Evolutionary conservation across 2,329 filamentous ascomycete species (phyloP), one percentile per base, ranked within the genome.

Genomic region (Xylaria hypoxylon): DNA sequence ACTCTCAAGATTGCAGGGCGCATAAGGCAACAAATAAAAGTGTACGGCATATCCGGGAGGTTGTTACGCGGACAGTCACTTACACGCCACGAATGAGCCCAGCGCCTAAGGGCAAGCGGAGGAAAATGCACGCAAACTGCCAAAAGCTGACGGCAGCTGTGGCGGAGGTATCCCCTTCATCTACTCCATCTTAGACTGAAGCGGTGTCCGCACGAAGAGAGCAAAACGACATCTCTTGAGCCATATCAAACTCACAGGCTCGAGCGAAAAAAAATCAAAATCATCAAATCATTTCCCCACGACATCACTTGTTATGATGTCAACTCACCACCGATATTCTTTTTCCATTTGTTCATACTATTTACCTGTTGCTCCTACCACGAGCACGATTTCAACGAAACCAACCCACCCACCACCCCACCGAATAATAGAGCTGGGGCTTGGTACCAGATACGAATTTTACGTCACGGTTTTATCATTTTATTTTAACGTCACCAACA

Each of bases 1-100:
- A 88, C 73, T 85, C 87, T 66, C 90, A 91, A 60, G 79, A 82
- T 75, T 83, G 83, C 77, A 83, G 76, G 73, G 81, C 59, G 80
- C 86, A 84, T 69, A 87, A 87, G 76, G 76, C 85, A 17, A 82
- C 87, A 45, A 86, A 85, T 71, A 89, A 89, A 35, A 89, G 85
- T 73, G 84, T 90, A 63, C 87, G 90, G 67, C 86, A 91, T 76
- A 93, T 97, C 65, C 86, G 93, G 61, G 94, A 97, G 79, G 93
- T 97, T 4, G 92, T 97, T 59, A 97, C 94, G n/a, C 87, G 94
- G 72, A 97, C 94, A 17, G 92, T 97, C 66, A 97, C 93, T 45
- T 97, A 96, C 80, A 97, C 92, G 77, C 91, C 89, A 68, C 85
- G 90, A 71, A 92, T 98, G 82, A 92, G 94, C 71, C 92, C 94